These are phyloP conservation scores for Saturnispora gosingensis DNA, from an alignment of 805 yeast species.

Conservation along the genomic window DNA sequence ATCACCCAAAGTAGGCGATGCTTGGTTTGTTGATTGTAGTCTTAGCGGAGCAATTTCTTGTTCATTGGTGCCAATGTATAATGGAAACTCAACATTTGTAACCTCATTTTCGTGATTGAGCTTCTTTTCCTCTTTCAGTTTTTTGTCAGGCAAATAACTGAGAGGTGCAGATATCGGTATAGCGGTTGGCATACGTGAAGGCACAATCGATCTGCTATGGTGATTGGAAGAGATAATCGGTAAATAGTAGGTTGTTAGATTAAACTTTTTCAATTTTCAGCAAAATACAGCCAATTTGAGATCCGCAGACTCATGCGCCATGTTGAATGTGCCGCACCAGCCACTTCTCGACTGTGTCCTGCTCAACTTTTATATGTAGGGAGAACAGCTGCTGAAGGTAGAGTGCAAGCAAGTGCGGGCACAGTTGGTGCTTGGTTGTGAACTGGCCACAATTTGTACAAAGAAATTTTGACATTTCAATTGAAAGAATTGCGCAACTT, in stretches of 20 bases:
- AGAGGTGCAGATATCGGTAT: background rate
- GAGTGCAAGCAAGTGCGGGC: background rate
- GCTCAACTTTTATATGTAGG: background rate
- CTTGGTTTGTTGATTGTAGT: slow-evolving; percentile 3
- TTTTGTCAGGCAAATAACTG: background rate
- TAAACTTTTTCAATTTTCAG: background rate
- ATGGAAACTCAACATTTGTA: slow-evolving; percentile 17
- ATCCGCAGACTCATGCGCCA: background rate
- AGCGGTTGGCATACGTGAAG: background rate
- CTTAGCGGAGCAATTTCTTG: slow-evolving; percentile 22
- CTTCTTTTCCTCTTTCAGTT: background rate
- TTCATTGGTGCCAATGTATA: slow-evolving; percentile 27
- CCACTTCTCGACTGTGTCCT: background rate
- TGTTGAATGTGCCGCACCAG: background rate
- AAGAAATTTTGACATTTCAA: background rate
- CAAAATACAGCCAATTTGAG: background rate
- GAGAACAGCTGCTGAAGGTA: background rate
- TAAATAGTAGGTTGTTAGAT: no score
- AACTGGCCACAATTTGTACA: slow-evolving; percentile 1
- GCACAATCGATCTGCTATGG: background rate
- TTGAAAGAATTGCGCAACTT: background rate
- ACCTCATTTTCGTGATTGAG: background rate
- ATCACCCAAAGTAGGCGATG: background rate
- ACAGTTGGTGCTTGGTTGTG: background rate
- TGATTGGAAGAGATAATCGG: background rate